Percentiles rank a stretch among this genome's conserved stretches.
phyloP scores from a whole-genome alignment of 805 yeast species.

The Ogataea trehaloabstinens region DNA sequence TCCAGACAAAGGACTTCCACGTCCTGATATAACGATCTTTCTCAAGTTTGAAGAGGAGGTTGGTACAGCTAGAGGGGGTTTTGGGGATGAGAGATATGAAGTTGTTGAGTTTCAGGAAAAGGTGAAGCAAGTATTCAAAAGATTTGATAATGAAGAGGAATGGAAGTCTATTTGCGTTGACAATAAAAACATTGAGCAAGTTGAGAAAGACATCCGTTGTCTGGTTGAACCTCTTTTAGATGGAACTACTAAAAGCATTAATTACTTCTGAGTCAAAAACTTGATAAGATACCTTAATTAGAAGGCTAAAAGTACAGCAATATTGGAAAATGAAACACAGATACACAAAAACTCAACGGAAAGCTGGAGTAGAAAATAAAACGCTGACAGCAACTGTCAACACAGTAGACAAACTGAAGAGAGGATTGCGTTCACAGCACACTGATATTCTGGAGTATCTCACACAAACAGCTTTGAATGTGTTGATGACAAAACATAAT shows the following conservation, averaged over 20 bases:
- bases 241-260: slow-evolving; percentile 16
- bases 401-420: background rate
- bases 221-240: slow-evolving; percentile 15
- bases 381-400: background rate
- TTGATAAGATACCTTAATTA: background rate
- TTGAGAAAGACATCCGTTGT: slow-evolving; percentile 45
- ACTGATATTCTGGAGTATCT: background rate
- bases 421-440: background rate
- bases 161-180: slow-evolving; percentile 61
- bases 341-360: slow-evolving; percentile 3
- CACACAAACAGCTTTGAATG: background rate
- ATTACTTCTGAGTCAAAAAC: too few relatives aligned
- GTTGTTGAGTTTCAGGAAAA: slow-evolving; percentile 64
- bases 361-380: background rate
- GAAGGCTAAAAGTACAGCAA: slow-evolving; percentile 1
- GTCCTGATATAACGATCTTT: slow-evolving; percentile 82
- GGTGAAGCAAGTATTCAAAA: slow-evolving; percentile 61
- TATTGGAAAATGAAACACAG: slow-evolving; percentile 1
- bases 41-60: slow-evolving; percentile 55
- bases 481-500: background rate
- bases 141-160: slow-evolving; percentile 28
- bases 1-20: slow-evolving; percentile 83
- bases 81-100: slow-evolving; percentile 95
- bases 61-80: slow-evolving; percentile 62
- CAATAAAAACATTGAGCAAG: slow-evolving; percentile 54